Conservation (phyloP, 352 stramenopile species). For the Phytophthora sp. region DNA sequence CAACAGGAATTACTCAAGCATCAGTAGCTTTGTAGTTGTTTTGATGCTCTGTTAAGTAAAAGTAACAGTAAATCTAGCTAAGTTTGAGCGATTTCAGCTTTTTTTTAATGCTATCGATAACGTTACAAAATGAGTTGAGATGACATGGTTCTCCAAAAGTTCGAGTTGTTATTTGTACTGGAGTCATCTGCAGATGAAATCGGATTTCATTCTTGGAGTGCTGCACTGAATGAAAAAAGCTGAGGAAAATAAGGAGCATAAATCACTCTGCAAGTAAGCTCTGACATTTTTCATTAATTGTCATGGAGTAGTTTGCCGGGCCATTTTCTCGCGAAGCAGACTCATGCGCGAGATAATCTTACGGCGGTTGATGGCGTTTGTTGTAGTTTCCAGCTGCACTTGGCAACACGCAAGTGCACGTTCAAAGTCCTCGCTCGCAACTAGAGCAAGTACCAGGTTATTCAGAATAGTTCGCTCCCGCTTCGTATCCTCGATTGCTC, state of each 20-base stretch:
- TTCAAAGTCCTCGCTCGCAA: conserved; percentile 64
- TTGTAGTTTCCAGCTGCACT: conserved; percentile 71
- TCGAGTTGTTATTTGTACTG: no score
- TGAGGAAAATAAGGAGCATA: no score
- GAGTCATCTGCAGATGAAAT: no score
- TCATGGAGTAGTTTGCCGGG: conserved; percentile 17
- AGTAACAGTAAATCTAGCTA: no score
- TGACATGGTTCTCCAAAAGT: no score
- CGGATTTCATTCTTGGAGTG: no score
- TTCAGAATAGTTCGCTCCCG: conserved; percentile 85
- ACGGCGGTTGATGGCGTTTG: conserved; percentile 70
- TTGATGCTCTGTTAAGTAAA: no score
- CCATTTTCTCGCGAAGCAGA: conserved; percentile 54
- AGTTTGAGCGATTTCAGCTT: no score
- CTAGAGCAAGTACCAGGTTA: conserved; percentile 81
- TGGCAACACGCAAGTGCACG: conserved; percentile 66
- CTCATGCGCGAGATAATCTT: conserved; percentile 87
- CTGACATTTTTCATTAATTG: not conserved
- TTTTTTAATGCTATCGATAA: no score
- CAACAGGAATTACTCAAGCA: conserved; percentile 23
- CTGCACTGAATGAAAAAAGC: no score
- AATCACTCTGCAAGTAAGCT: no score
- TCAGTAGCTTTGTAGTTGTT: conserved; percentile 33
- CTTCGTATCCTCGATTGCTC: conserved; percentile 73
- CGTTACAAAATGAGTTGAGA: no score